Evolutionary conservation across 2,329 filamentous ascomycete species (phyloP).

Genomic region (Claviceps sp.): DNA sequence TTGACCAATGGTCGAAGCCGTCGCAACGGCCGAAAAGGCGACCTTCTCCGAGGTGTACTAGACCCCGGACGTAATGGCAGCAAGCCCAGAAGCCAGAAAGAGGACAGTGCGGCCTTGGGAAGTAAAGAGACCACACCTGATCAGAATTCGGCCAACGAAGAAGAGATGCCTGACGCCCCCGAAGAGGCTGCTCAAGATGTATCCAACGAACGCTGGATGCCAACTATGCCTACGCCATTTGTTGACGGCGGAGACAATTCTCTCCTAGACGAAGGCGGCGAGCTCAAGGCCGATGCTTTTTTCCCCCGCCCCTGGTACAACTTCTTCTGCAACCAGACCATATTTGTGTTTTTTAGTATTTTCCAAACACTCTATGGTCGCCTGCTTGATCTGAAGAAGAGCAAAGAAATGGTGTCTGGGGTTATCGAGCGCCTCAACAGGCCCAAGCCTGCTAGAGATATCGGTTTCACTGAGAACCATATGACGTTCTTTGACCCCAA

Average conservation of each 20-base stretch:
- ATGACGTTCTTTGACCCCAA: conserved; percentile 62
- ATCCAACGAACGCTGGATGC: conserved; percentile 52
- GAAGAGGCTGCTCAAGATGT: conserved; percentile 51
- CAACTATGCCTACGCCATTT: conserved; percentile 41
- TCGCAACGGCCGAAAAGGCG: conserved; percentile 63
- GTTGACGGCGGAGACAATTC: conserved; percentile 39
- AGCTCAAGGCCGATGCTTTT: conserved; percentile 62
- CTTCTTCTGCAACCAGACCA: conserved; percentile 79
- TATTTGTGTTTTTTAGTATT: conserved; percentile 90
- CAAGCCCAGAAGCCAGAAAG: conserved; percentile 58
- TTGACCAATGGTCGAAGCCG: conserved; percentile 54
- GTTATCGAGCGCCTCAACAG: conserved; percentile 62
- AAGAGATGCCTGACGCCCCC: conserved; percentile 53
- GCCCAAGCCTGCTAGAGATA: conserved; percentile 67
- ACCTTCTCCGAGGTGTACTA: conserved; percentile 74
- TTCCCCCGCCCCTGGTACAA: conserved; percentile 74
- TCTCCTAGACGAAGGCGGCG: conserved; percentile 44
- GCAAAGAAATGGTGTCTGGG: conserved; percentile 57
- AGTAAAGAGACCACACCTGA: conserved; percentile 88
- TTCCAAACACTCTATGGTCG: conserved; percentile 86
- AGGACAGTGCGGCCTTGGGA: conserved; percentile 61
- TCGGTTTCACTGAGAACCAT: conserved; percentile 70
- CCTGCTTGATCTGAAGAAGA: conserved; percentile 69
- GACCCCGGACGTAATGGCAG: conserved; percentile 64
- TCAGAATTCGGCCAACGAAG: conserved; percentile 61